phyloP scores from a whole-genome alignment of 305 asterid genomes.

The Solanum chacoense region DNA sequence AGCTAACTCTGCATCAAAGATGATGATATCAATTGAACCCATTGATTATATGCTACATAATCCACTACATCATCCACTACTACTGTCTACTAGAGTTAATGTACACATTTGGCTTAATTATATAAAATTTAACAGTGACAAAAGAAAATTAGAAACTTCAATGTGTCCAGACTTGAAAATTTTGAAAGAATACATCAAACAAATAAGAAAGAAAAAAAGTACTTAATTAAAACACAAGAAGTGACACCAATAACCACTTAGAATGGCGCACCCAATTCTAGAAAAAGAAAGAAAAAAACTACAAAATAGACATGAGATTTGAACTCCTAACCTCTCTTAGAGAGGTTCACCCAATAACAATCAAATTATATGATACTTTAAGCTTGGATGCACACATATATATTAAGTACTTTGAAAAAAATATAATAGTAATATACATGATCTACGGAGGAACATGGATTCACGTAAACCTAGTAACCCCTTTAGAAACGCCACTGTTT shows the following conservation, averaged over 20 bases:
- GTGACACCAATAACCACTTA: neutral
- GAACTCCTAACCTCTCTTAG: neutral
- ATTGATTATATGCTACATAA: neutral
- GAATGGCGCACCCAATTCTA: neutral
- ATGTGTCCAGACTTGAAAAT: neutral
- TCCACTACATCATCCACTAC: neutral
- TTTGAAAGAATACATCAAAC: neutral
- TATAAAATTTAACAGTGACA: neutral
- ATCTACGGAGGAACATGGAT: neutral
- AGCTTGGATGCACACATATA: neutral
- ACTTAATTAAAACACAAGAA: neutral
- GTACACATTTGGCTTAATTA: neutral
- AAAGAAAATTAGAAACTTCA: neutral
- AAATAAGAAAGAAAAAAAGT: neutral
- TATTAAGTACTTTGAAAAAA: neutral
- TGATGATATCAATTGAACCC: neutral
- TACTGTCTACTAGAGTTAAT: neutral
- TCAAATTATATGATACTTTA: neutral
- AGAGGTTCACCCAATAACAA: neutral
- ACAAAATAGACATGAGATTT: neutral
- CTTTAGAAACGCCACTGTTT: neutral
- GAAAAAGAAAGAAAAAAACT: neutral
- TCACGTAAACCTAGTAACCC: neutral
- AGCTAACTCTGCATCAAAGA: neutral
- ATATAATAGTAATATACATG: neutral